Base-by-base conservation (phyloP, 1,139 yeast species). In the Meyerozyma smithsonii region DNA sequence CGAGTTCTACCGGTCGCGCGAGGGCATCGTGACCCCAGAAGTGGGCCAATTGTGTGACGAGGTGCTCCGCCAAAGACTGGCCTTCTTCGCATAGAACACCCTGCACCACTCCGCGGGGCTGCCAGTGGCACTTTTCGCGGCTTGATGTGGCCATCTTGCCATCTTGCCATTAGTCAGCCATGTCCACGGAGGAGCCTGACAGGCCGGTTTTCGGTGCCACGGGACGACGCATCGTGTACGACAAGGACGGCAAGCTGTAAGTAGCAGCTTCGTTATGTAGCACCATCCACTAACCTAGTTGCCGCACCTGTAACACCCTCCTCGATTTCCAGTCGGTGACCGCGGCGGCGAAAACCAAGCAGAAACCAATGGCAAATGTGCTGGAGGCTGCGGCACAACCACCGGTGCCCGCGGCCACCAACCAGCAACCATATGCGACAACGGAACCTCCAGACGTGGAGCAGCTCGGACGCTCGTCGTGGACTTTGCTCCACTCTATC, bases 401-500 rank as follows among this genome's bases (percentile, higher is more conserved):
- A n/a, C n/a, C n/a, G n/a, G n/a, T n/a, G n/a, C n/a, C n/a, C n/a
- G n/a, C n/a, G n/a, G n/a, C 42, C 40, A 6, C 33, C 39, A 7
- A n/a, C 37, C 25, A 23, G 25, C 10, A 23, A 20, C 24, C n/a
- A n/a, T 20, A 20, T 7, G 16, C 25, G 5, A n/a, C 16, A 37
- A 17, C 35, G 36, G 36, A 12, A 25, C 12, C 15, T 32, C 20
- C 97, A 0, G 97, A 89, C 62, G 94, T 85, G 8, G 84, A 75
- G 39, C 72, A 74, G 45, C 64, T 92, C 6, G 99, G 99, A 1
- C 71, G 81, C 40, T 78, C 95, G 0, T 81, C 97, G 3, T 92
- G 99, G 99, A 88, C 96, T 1, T 72, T 92, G 36, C 68, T 92
- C 35, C 99, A 92, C 54, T 75, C 95, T 0, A 75, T 90, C 45